Percentiles rank a stretch among this genome's conserved stretches.
These are phyloP conservation scores for Phaeophleospora eucalypticola DNA, from an alignment of 2,329 filamentous ascomycete species.

Conservation along the genomic window DNA sequence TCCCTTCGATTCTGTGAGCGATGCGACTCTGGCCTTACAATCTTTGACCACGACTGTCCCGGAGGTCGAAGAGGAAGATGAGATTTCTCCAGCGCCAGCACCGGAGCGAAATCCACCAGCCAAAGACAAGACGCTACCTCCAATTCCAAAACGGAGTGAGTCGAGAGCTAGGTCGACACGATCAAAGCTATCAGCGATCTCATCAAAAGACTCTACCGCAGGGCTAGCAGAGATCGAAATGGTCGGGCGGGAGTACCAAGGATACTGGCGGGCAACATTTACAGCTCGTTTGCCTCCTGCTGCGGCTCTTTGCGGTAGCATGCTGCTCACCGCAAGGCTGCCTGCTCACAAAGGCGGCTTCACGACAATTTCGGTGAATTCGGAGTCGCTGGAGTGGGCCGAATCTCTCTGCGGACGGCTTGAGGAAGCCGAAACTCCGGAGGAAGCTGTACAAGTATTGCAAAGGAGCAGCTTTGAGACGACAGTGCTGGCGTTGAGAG, in stretches of 20 bases:
- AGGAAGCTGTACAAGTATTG: slow-evolving; percentile 1
- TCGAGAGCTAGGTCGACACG: not conserved
- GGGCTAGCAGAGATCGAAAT: slow-evolving; percentile 15
- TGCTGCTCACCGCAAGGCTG: slow-evolving; percentile 10
- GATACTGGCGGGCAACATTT: slow-evolving; percentile 16
- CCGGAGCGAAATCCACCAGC: too few species aligned
- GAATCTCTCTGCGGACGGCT: not conserved
- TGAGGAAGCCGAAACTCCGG: not conserved
- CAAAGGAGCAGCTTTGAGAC: not conserved
- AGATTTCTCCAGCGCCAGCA: not conserved
- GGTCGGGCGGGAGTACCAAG: slow-evolving; percentile 12
- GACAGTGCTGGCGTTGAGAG: not conserved
- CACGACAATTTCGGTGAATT: not conserved
- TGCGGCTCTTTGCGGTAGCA: slow-evolving; percentile 13
- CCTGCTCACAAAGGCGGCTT: not conserved
- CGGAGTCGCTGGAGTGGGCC: not conserved
- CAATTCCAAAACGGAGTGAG: not conserved
- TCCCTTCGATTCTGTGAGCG: not conserved
- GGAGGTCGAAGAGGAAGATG: not conserved
- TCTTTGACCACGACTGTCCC: not conserved
- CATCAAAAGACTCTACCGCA: not conserved
- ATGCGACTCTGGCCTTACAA: not conserved
- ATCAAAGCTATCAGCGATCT: not conserved
- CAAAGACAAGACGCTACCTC: not conserved
- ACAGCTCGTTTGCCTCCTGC: slow-evolving; percentile 5